These are phyloP conservation scores for Teunomyces panamensis DNA, from an alignment of 805 yeast species.

Conservation along the genomic window DNA sequence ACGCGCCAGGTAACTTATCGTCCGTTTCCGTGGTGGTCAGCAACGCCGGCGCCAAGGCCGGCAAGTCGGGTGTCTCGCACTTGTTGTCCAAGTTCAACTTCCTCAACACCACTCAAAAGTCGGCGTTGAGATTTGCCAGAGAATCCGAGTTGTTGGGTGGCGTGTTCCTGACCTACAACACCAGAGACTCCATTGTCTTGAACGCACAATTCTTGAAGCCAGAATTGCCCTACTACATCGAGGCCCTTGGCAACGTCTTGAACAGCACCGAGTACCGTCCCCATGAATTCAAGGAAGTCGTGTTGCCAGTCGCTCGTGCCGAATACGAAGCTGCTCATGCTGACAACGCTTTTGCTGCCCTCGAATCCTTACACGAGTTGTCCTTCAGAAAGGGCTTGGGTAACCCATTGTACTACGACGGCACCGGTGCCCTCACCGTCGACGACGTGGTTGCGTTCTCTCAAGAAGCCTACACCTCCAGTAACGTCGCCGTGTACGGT, in stretches of 20 bases:
- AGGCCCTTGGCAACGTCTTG: conserved; percentile 73
- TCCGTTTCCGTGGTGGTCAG: conserved; percentile 72
- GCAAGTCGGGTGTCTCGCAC: conserved; percentile 80
- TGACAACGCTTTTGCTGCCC: conserved; percentile 56
- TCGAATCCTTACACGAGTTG: conserved; percentile 74
- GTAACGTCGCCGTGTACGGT: conserved; percentile 69
- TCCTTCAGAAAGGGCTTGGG: conserved; percentile 90
- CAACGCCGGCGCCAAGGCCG: conserved; percentile 79
- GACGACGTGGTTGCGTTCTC: conserved; percentile 71
- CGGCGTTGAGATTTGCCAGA: conserved; percentile 90
- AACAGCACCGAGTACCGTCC: conserved; percentile 71
- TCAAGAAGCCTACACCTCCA: conserved; percentile 60
- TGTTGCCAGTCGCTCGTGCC: conserved; percentile 70
- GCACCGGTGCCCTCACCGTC: conserved; percentile 49
- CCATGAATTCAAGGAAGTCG: conserved; percentile 81
- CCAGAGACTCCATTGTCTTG: conserved; percentile 82
- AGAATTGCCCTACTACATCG: conserved; percentile 88
- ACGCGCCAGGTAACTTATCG: conserved; percentile 66
- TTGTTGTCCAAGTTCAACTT: conserved; percentile 79
- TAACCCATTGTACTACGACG: conserved; percentile 73
- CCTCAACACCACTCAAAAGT: conserved; percentile 75
- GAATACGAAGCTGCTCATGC: conserved; percentile 55
- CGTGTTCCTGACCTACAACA: conserved; percentile 59
- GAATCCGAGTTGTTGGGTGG: conserved; percentile 96
- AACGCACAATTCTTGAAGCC: conserved; percentile 80